Base-by-base conservation (phyloP, 257 asterid genomes). In the Solanum virginianum region DNA sequence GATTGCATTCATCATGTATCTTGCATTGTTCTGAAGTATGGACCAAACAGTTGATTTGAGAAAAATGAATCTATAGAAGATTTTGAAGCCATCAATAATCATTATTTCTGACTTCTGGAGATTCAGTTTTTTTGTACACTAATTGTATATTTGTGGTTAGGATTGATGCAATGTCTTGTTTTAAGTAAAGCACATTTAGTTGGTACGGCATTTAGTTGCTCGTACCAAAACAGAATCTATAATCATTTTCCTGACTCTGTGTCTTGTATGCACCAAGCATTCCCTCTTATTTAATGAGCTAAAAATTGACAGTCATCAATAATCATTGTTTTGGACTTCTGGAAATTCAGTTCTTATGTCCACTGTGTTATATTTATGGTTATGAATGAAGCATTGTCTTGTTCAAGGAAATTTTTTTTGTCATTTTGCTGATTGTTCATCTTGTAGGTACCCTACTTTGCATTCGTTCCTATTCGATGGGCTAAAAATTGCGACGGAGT, bases 181-280 rank as follows among this genome's bases (percentile, higher is more conserved):
- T 10, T 24, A 75, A 75, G 43, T n/a, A 24, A 75, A 49, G 8
- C 60, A 49, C 81, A 47, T 75, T 47, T 49, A 75, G 49, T 75
- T 14, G 81, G n/a, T n/a, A n/a, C n/a, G n/a, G n/a, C 81, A 47
- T 75, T 47, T 49, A 75, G 49, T 75, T 14, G 81, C 14, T 75
- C 22, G 29, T 47, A 8, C 81, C 62, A 16, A 75, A 77, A 26
- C 16, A 82, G 39, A 81, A 81, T 60, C 54, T 62, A 26, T 65
- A 54, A 16, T 71, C 68, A 22, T 36, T 74, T 16, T 12, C 84
- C 36, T 24, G 74, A 51, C 43, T 77, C 41, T 49, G 41, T 26
- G 53, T 87, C 80, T 85, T 88, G 77, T 88, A 95, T 98, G 97
- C 91, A 96, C 92, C 97, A 98, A 94, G 89, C 98, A 96, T 88